Base-by-base conservation (phyloP, 2,329 filamentous ascomycete species). In the Fusarium pilosicola region DNA sequence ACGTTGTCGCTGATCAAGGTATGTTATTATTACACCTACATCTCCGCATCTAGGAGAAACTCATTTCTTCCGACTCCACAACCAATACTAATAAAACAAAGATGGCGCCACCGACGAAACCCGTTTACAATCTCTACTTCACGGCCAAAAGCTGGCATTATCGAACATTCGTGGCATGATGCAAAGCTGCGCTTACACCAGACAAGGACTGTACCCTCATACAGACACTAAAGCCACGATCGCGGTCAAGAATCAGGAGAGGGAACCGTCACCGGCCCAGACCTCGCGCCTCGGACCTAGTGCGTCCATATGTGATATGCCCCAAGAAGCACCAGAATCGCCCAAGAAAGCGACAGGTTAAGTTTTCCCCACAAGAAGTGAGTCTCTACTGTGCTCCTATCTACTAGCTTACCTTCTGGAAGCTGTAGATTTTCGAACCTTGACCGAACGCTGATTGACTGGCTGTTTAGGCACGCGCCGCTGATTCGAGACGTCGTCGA, bases 111-210 rank as follows among this genome's bases (percentile, higher is more conserved):
- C 32, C 32, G 0, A 34, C 8, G 32, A 34, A 15, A 34, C 32
- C 13, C 1, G 32, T 34, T 34, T 34, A 34, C 0, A 34, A 15
- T 15, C 14, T 15, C 32, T 34, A 34, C 0, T 15, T 15, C 1
- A 34, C 32, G 0, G 32, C 32, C 32, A 15, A 34, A 15, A 34
- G 1, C 2, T 34, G 14, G 32, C 32, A 34, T 1, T 34, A 15
- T 2, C 1, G 32, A 0, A 15, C 32, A 0, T 34, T 34, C 1
- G 14, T 34, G 1, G 6, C 14, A 34, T 14, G 32, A 3, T 34
- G 32, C 14, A 34, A 15, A 34, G 14, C 14, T 1, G 32, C 0
- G 6, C 32, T 34, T 15, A 15, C 32, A 1, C 32, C 32, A 34
- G 32, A 34, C 32, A 34, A 15, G 14, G 6, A 34, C 32, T 15